Evolutionary conservation across 164 flowering plant species (phyloP).

Genomic region (Sedum album): DNA sequence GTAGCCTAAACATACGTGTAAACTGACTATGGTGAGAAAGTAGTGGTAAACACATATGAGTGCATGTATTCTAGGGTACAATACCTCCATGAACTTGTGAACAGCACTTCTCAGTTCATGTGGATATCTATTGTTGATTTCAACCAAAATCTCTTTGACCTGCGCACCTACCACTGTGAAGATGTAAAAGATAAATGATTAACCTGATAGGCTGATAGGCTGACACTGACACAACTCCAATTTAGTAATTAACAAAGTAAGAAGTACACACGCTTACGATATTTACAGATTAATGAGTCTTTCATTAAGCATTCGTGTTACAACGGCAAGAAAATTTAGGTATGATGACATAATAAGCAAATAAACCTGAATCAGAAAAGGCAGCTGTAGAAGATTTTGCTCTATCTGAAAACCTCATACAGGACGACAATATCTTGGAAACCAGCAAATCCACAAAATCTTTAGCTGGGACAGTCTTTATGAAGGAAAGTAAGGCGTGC

Average conservation of each 20-base stretch:
- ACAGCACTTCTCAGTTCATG: slow-evolving; percentile 52
- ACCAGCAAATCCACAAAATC: slow-evolving; percentile 37
- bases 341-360: not conserved
- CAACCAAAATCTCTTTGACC: slow-evolving; percentile 50
- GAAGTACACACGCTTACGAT: not conserved
- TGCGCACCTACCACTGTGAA: slow-evolving; percentile 33
- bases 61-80: not conserved
- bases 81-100: slow-evolving; percentile 53
- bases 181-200: not conserved
- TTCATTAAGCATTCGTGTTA: not conserved
- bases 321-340: not conserved
- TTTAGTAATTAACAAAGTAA: not conserved
- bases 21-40: not conserved
- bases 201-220: too few relatives aligned
- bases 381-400: slow-evolving; percentile 13
- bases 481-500: slow-evolving; percentile 31
- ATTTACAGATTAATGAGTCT: not conserved
- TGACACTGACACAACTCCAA: not conserved
- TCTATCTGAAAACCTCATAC: slow-evolving; percentile 35
- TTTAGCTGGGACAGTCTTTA: slow-evolving; percentile 49
- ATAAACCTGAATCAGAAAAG: slow-evolving; percentile 45
- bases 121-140: slow-evolving; percentile 50
- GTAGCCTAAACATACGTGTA: slow-evolving; percentile 28
- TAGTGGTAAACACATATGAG: not conserved
- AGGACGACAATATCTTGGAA: slow-evolving; percentile 38